These are phyloP conservation scores for Candida nemodendra DNA, from an alignment of 805 yeast species.

Conservation along the genomic window DNA sequence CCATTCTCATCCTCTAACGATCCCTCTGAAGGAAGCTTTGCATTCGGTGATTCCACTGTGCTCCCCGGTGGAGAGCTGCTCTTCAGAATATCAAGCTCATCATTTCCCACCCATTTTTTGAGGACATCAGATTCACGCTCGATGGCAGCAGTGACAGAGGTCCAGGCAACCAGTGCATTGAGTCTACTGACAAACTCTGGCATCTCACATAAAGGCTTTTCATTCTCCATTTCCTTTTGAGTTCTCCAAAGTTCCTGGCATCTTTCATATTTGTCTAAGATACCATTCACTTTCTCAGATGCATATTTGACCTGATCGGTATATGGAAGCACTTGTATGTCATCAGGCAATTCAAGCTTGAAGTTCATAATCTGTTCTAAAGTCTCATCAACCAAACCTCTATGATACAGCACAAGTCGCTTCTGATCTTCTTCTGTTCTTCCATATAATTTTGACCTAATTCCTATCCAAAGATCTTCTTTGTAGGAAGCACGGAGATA, in stretches of 20 bases:
- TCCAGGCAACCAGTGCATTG: conserved; percentile 84
- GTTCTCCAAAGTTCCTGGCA: conserved; percentile 81
- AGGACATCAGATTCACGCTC: conserved; percentile 59
- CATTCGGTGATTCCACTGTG: conserved; percentile 5
- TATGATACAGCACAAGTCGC: conserved; percentile 61
- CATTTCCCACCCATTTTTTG: conserved; percentile 81
- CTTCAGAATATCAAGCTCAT: conserved; percentile 62
- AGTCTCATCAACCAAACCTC: conserved; percentile 71
- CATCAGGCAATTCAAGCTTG: conserved; percentile 47
- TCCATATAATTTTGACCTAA: conserved; percentile 78
- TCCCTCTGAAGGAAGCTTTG: conserved; percentile 2
- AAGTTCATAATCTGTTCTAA: conserved; percentile 68
- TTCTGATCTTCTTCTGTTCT: conserved; percentile 78
- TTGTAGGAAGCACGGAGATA: conserved; percentile 54
- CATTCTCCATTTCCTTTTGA: conserved; percentile 70
- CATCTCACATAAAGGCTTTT: conserved; percentile 68
- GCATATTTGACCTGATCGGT: conserved; percentile 35
- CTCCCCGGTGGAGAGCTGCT: conserved; percentile 18
- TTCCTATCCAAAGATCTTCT: conserved; percentile 83
- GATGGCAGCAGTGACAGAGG: conserved; percentile 68
- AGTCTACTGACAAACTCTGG: conserved; percentile 62
- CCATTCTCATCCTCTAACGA: conserved; percentile 8
- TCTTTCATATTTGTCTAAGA: conserved; percentile 61
- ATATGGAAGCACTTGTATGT: conserved; percentile 16
- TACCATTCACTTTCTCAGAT: conserved; percentile 47